Evolutionary conservation across 768 basidiomycete species (phyloP).

Genomic region (Leccinum olivaceopallidum): DNA sequence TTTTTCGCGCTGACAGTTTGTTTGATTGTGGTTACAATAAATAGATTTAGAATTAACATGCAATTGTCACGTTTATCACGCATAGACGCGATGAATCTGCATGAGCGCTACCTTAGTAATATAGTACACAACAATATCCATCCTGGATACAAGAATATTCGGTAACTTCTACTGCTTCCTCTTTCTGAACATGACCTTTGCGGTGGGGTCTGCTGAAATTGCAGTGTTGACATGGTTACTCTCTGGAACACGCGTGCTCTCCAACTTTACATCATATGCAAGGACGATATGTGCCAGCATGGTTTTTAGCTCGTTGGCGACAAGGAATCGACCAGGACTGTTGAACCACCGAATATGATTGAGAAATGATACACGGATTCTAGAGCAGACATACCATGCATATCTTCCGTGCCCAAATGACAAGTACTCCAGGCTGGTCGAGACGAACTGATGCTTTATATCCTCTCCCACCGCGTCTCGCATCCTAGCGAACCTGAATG

Average conservation of each 20-base stretch:
- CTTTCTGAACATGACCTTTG: neutral
- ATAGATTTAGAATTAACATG: no score
- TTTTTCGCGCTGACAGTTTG: no score
- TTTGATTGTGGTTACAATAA: no score
- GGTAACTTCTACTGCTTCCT: neutral
- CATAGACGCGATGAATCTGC: no score
- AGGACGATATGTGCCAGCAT: neutral
- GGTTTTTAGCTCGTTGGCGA: slow-evolving; percentile 1
- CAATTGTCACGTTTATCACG: no score
- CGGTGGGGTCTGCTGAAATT: neutral
- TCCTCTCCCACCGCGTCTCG: slow-evolving; percentile 36
- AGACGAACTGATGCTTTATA: neutral
- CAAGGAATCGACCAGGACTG: slow-evolving; percentile 15
- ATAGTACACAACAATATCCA: neutral
- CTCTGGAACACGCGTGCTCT: neutral
- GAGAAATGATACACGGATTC: neutral
- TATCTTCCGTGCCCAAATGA: neutral
- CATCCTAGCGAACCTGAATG: slow-evolving; percentile 47
- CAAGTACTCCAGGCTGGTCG: neutral
- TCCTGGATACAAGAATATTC: neutral
- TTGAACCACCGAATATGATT: neutral
- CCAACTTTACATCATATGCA: neutral
- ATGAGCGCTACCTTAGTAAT: no score
- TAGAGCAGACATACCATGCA: slow-evolving; percentile 10
- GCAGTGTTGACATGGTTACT: neutral